Conservation (phyloP, 2,329 filamentous ascomycete genomes). For the Penicillium sp. region DNA sequence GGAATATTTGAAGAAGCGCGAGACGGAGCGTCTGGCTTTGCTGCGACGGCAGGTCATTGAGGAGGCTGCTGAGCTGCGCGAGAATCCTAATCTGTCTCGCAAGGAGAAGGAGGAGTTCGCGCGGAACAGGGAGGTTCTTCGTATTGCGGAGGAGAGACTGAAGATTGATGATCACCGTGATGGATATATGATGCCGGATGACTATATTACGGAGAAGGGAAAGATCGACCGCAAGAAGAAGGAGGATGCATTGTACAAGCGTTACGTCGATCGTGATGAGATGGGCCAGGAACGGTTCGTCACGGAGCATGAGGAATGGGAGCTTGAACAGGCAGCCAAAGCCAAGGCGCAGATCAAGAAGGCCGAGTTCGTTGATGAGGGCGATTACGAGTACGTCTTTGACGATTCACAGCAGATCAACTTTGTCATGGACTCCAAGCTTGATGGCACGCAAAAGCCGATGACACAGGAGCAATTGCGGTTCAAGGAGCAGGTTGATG, state of each 20-base stretch:
- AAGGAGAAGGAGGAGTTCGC: slow-evolving; percentile 85
- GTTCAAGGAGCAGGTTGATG: slow-evolving; percentile 78
- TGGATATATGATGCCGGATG: slow-evolving; percentile 89
- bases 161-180: slow-evolving; percentile 89
- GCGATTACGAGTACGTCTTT: slow-evolving; percentile 89
- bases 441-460: slow-evolving; percentile 70
- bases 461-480: slow-evolving; percentile 77
- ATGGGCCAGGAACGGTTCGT: slow-evolving; percentile 85
- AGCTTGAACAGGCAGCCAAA: slow-evolving; percentile 82
- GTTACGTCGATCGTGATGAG: slow-evolving; percentile 85
- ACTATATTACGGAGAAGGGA: slow-evolving; percentile 91
- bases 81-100: slow-evolving; percentile 72
- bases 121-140: slow-evolving; percentile 79
- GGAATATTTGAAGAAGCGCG: slow-evolving; percentile 90
- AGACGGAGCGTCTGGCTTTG: slow-evolving; percentile 81
- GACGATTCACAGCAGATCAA: slow-evolving; percentile 87
- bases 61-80: slow-evolving; percentile 77
- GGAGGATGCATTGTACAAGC: slow-evolving; percentile 83
- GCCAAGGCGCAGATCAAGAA: slow-evolving; percentile 82
- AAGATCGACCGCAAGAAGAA: slow-evolving; percentile 87
- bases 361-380: slow-evolving; percentile 72
- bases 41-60: slow-evolving; percentile 87
- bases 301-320: slow-evolving; percentile 96
- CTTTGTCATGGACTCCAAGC: slow-evolving; percentile 73
- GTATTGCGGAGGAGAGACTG: slow-evolving; percentile 79